Evolutionary conservation across 2,329 filamentous ascomycete species (phyloP).

Genomic region (Proliferodiscus dingleyae): DNA sequence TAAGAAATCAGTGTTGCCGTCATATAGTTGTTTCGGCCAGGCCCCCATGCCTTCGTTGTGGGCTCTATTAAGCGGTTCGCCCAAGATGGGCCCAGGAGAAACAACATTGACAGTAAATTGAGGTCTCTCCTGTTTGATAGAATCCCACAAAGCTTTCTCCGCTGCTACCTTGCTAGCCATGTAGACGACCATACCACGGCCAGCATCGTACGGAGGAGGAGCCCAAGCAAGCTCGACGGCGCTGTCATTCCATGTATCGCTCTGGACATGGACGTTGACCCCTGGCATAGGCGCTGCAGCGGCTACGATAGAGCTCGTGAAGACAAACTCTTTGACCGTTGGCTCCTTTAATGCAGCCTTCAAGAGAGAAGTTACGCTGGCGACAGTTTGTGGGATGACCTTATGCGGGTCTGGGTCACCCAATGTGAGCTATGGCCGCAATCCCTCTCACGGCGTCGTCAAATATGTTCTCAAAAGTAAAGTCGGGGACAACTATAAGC

Average conservation of each 20-base stretch:
- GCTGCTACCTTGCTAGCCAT: slow-evolving; percentile 36
- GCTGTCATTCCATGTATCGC: slow-evolving; percentile 34
- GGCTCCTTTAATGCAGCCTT: slow-evolving; percentile 33
- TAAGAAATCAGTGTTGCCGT: not conserved
- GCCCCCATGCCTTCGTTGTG: not conserved
- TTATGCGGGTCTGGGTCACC: slow-evolving; percentile 35
- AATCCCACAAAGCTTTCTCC: slow-evolving; percentile 38
- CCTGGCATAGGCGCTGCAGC: slow-evolving; percentile 20
- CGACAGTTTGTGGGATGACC: slow-evolving; percentile 35
- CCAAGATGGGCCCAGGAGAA: slow-evolving; percentile 17
- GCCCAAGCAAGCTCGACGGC: slow-evolving; percentile 34
- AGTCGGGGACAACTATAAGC: slow-evolving; percentile 33
- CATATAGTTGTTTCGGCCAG: not conserved
- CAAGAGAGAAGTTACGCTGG: slow-evolving; percentile 29
- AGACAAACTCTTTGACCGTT: slow-evolving; percentile 37
- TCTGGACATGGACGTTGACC: slow-evolving; percentile 19
- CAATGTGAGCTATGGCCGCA: slow-evolving; percentile 36
- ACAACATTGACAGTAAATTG: slow-evolving; percentile 28
- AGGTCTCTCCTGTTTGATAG: slow-evolving; percentile 30
- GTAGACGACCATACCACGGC: slow-evolving; percentile 29
- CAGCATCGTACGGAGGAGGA: slow-evolving; percentile 30
- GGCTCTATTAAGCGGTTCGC: slow-evolving; percentile 1
- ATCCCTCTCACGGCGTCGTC: slow-evolving; percentile 29
- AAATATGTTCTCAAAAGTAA: slow-evolving; percentile 25
- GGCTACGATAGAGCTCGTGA: slow-evolving; percentile 32